Evolutionary conservation across 805 yeast species (phyloP).

Genomic region (Kodamaea kaohsiungensis): DNA sequence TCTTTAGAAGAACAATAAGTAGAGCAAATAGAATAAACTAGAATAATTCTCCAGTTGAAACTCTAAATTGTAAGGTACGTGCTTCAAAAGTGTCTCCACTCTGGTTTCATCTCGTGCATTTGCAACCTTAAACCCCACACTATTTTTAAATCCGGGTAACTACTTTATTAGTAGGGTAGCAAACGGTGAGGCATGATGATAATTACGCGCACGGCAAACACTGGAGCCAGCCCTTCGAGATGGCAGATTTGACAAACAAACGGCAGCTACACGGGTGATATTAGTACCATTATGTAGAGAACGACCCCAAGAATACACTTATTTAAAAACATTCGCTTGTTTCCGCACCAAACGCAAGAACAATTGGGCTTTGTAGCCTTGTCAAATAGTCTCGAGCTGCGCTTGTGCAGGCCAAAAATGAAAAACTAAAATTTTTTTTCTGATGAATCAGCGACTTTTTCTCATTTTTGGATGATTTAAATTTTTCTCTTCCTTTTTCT

Average conservation of each 20-base stretch:
- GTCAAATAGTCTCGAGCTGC: not conserved
- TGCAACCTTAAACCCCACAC: not conserved
- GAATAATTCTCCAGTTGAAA: too few species aligned
- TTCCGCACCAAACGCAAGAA: not conserved
- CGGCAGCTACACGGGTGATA: not conserved
- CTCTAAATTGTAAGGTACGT: not conserved
- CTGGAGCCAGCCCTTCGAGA: not conserved
- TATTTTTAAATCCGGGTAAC: not conserved
- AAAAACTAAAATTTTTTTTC: not conserved
- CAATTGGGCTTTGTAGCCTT: not conserved
- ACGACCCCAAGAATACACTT: not conserved
- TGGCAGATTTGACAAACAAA: not conserved
- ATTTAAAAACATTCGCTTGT: not conserved
- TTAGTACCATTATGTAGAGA: not conserved
- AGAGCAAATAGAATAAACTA: too few species aligned
- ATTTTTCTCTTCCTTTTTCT: conserved; percentile 20
- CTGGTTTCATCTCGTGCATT: not conserved
- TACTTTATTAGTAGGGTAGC: not conserved
- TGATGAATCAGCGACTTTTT: conserved; percentile 2
- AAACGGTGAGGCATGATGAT: not conserved
- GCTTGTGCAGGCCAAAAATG: not conserved
- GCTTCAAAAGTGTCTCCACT: not conserved
- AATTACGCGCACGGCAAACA: not conserved
- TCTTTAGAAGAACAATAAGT: too few species aligned
- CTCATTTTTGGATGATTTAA: not conserved